Evolutionary conservation across 2,329 filamentous ascomycete species (phyloP), one percentile per base, ranked within the genome.

Genomic region (Macroventuria anomochaeta): DNA sequence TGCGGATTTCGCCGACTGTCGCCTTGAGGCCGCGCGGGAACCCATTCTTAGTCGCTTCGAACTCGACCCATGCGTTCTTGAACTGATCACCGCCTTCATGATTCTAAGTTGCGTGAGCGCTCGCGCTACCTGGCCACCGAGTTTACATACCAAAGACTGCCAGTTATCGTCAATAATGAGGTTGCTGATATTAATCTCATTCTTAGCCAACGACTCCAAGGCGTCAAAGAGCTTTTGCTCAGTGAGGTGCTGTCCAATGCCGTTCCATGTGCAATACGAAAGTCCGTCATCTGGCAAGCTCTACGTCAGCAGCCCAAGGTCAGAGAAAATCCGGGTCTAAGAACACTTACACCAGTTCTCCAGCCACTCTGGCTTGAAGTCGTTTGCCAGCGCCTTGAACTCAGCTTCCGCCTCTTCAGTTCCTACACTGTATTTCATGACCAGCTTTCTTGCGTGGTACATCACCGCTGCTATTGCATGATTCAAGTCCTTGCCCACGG

Each of bases 151-250:
- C 7, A 71, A 46, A 7, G 67, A 70, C 32, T 71, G 69, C 95
- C 95, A 99, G 65, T 96, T 96, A 70, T 99, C 95, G 64, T 99
- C 95, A 58, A 99, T 96, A 57, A 97, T 96, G 2, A 99, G 80
- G 66, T 87, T 96, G 0, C 86, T 88, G 38, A 97, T 77, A 34
- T 88, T 86, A 67, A 99, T 90, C 0, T 87, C 83, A 50, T 89
- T 83, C 25, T 85, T 79, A 4, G 87, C 83, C 10, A 99, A 78
- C 1, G 83, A 81, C 53, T 91, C 85, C 1, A 97, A 79, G 1
- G 93, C 91, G 33, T 85, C 75, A 11, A 92, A 79, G 12, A 99
- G 84, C 64, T 91, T 96, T 17, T 90, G 81, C 55, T 93, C 90
- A 0, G 88, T 95, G 28, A 99, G 80, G 37, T 87, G 79, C 65